Conservation (phyloP, 441 rosid species). For the Erodium texanum region DNA sequence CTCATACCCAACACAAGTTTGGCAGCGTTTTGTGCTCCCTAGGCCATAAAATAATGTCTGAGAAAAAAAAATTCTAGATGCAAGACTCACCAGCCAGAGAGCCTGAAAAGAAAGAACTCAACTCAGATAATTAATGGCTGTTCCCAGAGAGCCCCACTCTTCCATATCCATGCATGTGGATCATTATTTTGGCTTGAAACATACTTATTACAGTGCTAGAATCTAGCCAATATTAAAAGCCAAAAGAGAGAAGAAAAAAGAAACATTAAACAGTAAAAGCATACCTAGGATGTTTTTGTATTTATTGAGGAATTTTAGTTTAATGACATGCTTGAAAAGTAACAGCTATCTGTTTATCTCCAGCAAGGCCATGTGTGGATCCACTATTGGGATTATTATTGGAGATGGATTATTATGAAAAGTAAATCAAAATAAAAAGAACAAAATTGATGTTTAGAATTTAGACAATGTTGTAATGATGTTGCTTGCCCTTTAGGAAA, state of each 20-base stretch:
- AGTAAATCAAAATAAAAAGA: too few species aligned
- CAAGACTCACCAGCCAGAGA: neutral
- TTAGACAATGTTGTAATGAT: neutral
- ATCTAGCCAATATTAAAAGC: neutral
- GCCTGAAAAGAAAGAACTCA: conserved; percentile 13
- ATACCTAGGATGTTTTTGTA: neutral
- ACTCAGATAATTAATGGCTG: conserved; percentile 27
- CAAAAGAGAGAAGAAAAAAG: neutral
- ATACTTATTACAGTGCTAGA: conserved; percentile 41
- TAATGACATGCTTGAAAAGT: neutral
- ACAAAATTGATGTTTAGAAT: too few species aligned
- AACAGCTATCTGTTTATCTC: neutral
- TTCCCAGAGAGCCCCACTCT: conserved; percentile 19
- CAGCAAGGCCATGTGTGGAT: neutral
- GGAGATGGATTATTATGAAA: too few species aligned
- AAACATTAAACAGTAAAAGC: neutral
- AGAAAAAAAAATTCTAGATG: neutral
- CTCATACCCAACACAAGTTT: conserved; percentile 27
- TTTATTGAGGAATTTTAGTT: neutral
- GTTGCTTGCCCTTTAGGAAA: neutral
- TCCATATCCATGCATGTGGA: conserved; percentile 45
- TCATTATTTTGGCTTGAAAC: conserved; percentile 39
- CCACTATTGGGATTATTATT: neutral
- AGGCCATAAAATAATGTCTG: neutral
- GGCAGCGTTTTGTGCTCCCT: conserved; percentile 8